These are phyloP conservation scores for Bacidia rubella DNA, from an alignment of 495 filamentous ascomycete species.

Conservation along the genomic window DNA sequence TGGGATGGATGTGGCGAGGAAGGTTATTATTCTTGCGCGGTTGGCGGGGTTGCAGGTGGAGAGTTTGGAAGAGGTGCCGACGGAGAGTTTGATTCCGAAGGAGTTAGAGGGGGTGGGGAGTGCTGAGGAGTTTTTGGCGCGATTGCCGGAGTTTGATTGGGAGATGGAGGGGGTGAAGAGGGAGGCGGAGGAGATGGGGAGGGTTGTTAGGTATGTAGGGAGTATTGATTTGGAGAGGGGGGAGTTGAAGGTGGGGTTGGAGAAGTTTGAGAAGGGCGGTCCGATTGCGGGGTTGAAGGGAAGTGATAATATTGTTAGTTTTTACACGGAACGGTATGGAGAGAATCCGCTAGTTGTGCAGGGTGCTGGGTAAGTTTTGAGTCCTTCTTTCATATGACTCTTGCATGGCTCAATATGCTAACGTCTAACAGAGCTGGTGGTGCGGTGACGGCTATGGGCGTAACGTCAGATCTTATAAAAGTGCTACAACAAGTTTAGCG, in stretches of 20 bases:
- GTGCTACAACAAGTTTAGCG: conserved; percentile 41
- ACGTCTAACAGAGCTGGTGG: conserved; percentile 50
- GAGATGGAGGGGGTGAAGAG: conserved; percentile 74
- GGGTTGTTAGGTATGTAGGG: conserved; percentile 92
- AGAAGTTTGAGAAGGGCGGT: conserved; percentile 69
- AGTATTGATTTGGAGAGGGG: conserved; percentile 59
- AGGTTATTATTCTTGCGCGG: conserved; percentile 84
- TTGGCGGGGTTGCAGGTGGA: conserved; percentile 64
- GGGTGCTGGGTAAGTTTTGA: conserved; percentile 54
- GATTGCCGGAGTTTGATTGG: conserved; percentile 61
- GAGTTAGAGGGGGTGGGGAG: conserved; percentile 54
- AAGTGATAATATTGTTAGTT: conserved; percentile 95
- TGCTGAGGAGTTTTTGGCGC: conserved; percentile 68
- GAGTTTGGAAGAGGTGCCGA: conserved; percentile 71
- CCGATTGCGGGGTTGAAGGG: conserved; percentile 89
- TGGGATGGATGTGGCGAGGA: conserved; percentile 90
- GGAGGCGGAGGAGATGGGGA: conserved; percentile 65
- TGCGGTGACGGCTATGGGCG: conserved; percentile 94
- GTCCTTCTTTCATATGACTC: no score
- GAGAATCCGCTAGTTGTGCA: conserved; percentile 82
- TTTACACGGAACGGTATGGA: conserved; percentile 91
- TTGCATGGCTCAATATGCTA: background rate
- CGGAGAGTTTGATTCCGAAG: conserved; percentile 77
- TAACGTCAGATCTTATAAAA: conserved; percentile 78
- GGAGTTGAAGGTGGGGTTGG: conserved; percentile 73